A percentile compares a stretch with the other conserved stretches of the same genome.
Evolutionary conservation across 148 eudicot species (phyloP).

Genomic region (Suaeda aralocaspica): DNA sequence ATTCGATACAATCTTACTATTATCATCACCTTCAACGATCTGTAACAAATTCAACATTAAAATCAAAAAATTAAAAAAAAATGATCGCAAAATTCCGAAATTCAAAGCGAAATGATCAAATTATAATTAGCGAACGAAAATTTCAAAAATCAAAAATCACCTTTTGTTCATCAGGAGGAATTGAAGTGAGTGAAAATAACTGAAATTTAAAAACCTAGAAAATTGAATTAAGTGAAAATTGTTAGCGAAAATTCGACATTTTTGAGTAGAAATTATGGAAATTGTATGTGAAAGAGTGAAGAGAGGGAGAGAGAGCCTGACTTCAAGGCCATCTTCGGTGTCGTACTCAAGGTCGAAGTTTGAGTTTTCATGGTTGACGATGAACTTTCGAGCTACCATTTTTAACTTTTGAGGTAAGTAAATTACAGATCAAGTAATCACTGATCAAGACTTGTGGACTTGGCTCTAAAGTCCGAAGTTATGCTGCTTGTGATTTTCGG

Average conservation of each 20-base stretch:
- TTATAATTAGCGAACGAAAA: not conserved
- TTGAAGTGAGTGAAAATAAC: conserved; percentile 86
- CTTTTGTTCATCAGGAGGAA: conserved; percentile 88
- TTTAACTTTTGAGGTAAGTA: too few species aligned
- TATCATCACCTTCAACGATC: conserved; percentile 52
- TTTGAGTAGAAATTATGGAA: not conserved
- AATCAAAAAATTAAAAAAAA: conserved; percentile 1
- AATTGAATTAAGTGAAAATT: not conserved
- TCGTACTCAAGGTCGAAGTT: conserved; percentile 82
- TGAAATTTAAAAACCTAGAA: conserved; percentile 82
- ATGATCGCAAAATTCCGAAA: not conserved
- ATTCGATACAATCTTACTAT: conserved; percentile 41
- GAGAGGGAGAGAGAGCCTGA: conserved; percentile 34
- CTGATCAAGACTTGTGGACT: too few species aligned
- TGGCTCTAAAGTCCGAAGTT: too few species aligned
- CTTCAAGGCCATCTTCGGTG: conserved; percentile 85
- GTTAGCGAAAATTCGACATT: not conserved
- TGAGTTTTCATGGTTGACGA: conserved; percentile 51
- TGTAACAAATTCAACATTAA: conserved; percentile 26
- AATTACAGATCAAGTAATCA: too few species aligned
- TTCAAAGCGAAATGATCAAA: not conserved
- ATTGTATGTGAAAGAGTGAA: not conserved
- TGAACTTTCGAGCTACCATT: conserved; percentile 74
- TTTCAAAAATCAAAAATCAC: conserved; percentile 32
- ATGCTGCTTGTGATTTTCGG: too few species aligned